A percentile compares a stretch with the other conserved stretches of the same genome.
phyloP scores from a whole-genome alignment of 2,329 filamentous ascomycete genomes.

The Sphaceloma murrayae region DNA sequence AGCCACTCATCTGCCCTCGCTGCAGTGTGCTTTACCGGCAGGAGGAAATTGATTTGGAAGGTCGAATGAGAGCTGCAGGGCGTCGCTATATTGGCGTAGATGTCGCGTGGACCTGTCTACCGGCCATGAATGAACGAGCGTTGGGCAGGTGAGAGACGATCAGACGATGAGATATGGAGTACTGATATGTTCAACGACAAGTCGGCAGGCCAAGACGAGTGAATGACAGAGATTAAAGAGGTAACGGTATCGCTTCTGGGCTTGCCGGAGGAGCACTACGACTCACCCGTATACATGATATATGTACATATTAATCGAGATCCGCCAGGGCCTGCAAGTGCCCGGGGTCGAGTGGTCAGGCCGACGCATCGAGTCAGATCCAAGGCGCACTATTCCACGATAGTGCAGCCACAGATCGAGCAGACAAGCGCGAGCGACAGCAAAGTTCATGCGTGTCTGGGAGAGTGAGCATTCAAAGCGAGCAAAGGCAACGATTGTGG shows the following conservation, averaged over 20 bases:
- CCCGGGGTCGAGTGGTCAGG: slow-evolving; percentile 1
- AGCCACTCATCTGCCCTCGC: slow-evolving; percentile 9
- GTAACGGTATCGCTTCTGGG: slow-evolving; percentile 1
- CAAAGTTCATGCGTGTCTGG: slow-evolving; percentile 6
- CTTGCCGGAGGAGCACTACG: background rate
- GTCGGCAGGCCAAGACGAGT: background rate
- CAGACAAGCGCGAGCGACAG: slow-evolving; percentile 7
- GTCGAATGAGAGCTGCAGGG: background rate
- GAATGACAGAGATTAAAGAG: slow-evolving; percentile 11
- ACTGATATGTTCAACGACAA: slow-evolving; percentile 3
- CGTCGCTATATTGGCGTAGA: background rate
- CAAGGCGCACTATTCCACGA: slow-evolving; percentile 11
- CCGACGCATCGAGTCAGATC: slow-evolving; percentile 7
- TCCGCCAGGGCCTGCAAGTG: slow-evolving; percentile 10
- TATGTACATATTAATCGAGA: slow-evolving; percentile 9
- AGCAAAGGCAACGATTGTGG: background rate
- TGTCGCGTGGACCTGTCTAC: slow-evolving; percentile 1
- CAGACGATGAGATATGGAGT: slow-evolving; percentile 5
- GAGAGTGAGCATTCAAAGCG: background rate
- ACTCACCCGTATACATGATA: background rate
- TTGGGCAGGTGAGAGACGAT: slow-evolving; percentile 7
- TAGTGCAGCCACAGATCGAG: slow-evolving; percentile 15
- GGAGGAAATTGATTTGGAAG: slow-evolving; percentile 6
- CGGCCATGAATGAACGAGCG: background rate
- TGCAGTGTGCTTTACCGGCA: slow-evolving; percentile 5